Base-by-base conservation (phyloP, 495 filamentous ascomycete genomes). In the Clavariopsis aquatica region DNA sequence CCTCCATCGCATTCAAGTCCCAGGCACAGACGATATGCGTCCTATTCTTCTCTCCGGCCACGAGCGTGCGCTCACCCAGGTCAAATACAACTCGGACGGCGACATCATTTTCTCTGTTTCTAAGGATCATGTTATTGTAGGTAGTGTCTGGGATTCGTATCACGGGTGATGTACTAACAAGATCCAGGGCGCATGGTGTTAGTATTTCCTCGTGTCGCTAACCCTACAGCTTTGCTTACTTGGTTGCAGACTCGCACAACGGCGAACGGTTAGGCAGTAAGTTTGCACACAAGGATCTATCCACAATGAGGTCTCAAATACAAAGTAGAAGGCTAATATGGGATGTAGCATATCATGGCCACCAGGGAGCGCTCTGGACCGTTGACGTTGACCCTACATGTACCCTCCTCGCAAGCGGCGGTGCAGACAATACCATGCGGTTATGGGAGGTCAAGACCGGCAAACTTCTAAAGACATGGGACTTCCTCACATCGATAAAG, bases 301-400 rank as follows among this genome's bases (percentile, higher is more conserved):
- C 3, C 2, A 6, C 3, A 8, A 6, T 12, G 54, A 9, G n/a
- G 1, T 1, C 31, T 54, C 20, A n/a, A 6, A 45, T 19, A 23
- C n/a, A 57, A n/a, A 24, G 12, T 19, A 2, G 6, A 13, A 20
- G 19, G 13, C 17, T 57, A n/a, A 51, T 22, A 5, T 9, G 47
- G 20, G 7, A 51, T 51, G 8, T 17, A 51, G 47, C 93, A 65
- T 99, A 99, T 79, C 85, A 89, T 73, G 94, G 94, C 73, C 94
- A 99, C 82, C 88, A 93, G 74, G 94, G 94, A 77, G 95, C 94
- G 64, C 87, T 99, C 77, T 99, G 94, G 94, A 96, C 93, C 58
- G 90, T 99, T 74, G 95, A 98, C 73, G 89, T 98, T 68, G 92
- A 96, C 82, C 92, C 94, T 66, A 94, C 92, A 71, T 92, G 89